A percentile compares a stretch with the other conserved stretches of the same genome.
phyloP scores from a whole-genome alignment of 441 rosid species.

The Syzygium syzygioides region DNA sequence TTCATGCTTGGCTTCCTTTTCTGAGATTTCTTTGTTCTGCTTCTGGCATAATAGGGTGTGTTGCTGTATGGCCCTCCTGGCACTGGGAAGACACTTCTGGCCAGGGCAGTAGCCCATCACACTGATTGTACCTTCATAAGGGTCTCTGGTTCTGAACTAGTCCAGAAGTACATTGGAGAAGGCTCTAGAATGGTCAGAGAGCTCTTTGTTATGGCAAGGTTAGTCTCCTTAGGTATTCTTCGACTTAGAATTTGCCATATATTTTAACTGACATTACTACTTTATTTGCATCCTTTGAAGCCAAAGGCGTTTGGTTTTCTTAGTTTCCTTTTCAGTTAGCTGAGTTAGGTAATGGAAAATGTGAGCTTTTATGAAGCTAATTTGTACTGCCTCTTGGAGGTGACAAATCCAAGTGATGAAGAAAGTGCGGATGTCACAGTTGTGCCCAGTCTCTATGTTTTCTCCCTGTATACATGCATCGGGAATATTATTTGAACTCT shows the following conservation, averaged over 20 bases:
- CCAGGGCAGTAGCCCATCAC: slow-evolving; percentile 97
- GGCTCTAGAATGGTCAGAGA: slow-evolving; percentile 98
- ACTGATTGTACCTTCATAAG: slow-evolving; percentile 97
- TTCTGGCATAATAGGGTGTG: slow-evolving; percentile 54
- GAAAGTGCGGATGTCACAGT: background rate
- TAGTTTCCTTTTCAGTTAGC: background rate
- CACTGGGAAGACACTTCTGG: slow-evolving; percentile 91
- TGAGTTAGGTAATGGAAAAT: background rate
- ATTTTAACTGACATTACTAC: background rate
- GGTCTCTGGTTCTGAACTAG: slow-evolving; percentile 97
- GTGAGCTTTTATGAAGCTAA: background rate
- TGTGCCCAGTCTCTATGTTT: background rate
- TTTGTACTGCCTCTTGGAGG: background rate
- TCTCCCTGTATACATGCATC: background rate
- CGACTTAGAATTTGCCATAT: background rate
- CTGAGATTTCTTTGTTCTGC: background rate
- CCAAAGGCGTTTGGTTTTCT: background rate
- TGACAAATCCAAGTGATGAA: background rate
- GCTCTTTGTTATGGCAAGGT: slow-evolving; percentile 99
- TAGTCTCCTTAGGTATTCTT: slow-evolving; percentile 11
- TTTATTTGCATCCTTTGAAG: background rate
- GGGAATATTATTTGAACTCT: background rate
- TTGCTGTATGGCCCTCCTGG: slow-evolving; percentile 98
- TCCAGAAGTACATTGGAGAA: slow-evolving; percentile 95
- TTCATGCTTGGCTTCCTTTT: background rate